Base-by-base conservation (phyloP, 2,329 filamentous ascomycete genomes). In the Cadophora luteo-olivacea region DNA sequence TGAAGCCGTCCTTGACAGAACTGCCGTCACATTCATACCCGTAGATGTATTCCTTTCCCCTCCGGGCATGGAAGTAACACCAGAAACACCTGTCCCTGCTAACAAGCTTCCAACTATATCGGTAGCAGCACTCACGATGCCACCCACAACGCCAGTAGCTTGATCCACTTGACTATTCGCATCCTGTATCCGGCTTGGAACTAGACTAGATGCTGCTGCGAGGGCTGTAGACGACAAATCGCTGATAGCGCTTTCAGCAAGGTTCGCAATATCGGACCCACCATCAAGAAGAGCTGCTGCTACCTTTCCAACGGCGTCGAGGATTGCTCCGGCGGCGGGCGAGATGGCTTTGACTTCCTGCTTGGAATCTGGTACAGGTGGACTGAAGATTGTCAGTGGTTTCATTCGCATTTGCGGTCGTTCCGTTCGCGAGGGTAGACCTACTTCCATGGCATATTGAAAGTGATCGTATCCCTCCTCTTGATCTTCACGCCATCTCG, bases 401-500 rank as follows among this genome's bases (percentile, higher is more conserved):
- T 49, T 7, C 2, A 11, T n/a, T 11, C 19, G 6, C n/a, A 24
- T 62, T 25, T 49, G 4, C 32, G 54, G 36, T 57, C 48, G 24
- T 22, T 11, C 25, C 32, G 14, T 14, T 3, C 5, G 22, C 3
- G 12, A 52, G n/a, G n/a, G 19, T 29, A 2, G 8, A 65, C 69
- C 65, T 68, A 71, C 70, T 67, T 68, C 68, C 67, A 73, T 36
- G 71, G 72, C 66, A 73, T 57, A 16, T 55, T 58, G 25, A 73
- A 68, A n/a, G 62, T 71, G 4, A 66, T 61, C 1, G 69, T 70
- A 61, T 71, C 67, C 58, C 68, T 67, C 29, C 61, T 73, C 4
- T 12, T 48, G 1, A 72, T 29, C 9, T 62, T 54, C 33, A 63
- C 54, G 4, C 22, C 67, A 62, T 72, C 69, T 49, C 52, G 62